These are phyloP conservation scores for Lasiodiplodia sp. DNA, from an alignment of 2,329 filamentous ascomycete species.

Conservation along the genomic window DNA sequence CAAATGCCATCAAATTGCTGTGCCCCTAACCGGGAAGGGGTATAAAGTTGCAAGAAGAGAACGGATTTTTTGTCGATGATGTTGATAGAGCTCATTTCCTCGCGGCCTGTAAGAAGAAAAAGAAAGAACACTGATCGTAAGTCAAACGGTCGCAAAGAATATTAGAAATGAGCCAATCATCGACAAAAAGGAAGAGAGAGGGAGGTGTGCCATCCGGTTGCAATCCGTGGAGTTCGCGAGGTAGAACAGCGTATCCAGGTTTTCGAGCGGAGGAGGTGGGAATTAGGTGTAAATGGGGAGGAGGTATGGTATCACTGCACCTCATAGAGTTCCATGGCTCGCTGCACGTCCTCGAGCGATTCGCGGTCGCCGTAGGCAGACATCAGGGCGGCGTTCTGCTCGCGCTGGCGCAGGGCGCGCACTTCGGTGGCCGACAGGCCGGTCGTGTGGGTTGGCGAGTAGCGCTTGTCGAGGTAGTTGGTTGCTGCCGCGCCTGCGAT, in stretches of 20 bases:
- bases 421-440: slow-evolving; percentile 12
- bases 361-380: slow-evolving; percentile 27
- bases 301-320: slow-evolving; percentile 20
- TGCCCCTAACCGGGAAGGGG: background rate
- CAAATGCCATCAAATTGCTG: too few relatives aligned
- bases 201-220: background rate
- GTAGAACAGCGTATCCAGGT: background rate
- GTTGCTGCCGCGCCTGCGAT: slow-evolving; percentile 22
- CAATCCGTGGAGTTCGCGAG: background rate
- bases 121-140: slow-evolving; percentile 18
- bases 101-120: slow-evolving; percentile 9
- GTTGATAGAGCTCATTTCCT: slow-evolving; percentile 5
- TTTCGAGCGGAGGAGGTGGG: background rate
- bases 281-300: background rate
- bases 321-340: slow-evolving; percentile 30
- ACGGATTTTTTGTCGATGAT: background rate
- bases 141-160: background rate
- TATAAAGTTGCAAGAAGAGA: background rate
- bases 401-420: slow-evolving; percentile 15
- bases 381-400: slow-evolving; percentile 29
- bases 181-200: background rate
- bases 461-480: slow-evolving; percentile 28
- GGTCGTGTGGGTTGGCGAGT: slow-evolving; percentile 7
- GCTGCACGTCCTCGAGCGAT: slow-evolving; percentile 29
- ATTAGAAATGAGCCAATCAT: background rate